Conservation (phyloP, 768 basidiomycete genomes). For the Suillus discolor region DNA sequence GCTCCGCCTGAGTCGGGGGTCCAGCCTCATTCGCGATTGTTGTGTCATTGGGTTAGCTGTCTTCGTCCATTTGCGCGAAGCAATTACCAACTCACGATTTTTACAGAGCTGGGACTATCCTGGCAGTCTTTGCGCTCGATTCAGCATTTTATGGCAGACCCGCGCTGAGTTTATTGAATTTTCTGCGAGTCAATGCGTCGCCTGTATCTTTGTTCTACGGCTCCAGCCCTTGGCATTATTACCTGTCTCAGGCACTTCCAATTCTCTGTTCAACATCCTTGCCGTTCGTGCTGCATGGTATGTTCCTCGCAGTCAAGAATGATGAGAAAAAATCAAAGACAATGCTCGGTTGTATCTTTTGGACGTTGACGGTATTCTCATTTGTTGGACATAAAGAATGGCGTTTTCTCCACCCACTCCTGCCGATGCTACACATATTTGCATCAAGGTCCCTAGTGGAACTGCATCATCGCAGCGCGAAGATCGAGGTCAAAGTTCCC, state of each 20-base stretch:
- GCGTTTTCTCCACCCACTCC: slow-evolving; percentile 91
- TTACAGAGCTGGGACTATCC: slow-evolving; percentile 21
- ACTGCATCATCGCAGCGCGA: slow-evolving; percentile 27
- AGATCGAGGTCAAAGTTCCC: slow-evolving; percentile 4
- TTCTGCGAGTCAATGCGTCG: slow-evolving; percentile 81
- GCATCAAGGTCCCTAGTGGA: slow-evolving; percentile 73
- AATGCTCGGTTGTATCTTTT: slow-evolving; percentile 54
- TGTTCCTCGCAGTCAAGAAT: slow-evolving; percentile 39
- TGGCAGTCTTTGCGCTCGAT: slow-evolving; percentile 55
- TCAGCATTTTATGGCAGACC: slow-evolving; percentile 66
- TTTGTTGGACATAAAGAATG: slow-evolving; percentile 93
- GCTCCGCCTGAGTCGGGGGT: slow-evolving; percentile 31
- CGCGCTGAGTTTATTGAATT: slow-evolving; percentile 80
- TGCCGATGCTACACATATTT: slow-evolving; percentile 82
- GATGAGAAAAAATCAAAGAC: slow-evolving; percentile 34
- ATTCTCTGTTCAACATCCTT: slow-evolving; percentile 73
- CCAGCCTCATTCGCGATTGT: slow-evolving; percentile 41
- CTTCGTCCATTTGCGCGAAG: not conserved
- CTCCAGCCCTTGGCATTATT: slow-evolving; percentile 83
- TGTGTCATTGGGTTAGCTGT: slow-evolving; percentile 47
- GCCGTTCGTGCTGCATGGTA: slow-evolving; percentile 72
- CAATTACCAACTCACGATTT: slow-evolving; percentile 9
- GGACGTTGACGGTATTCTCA: slow-evolving; percentile 75
- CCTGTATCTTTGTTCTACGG: slow-evolving; percentile 94
- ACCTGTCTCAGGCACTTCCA: slow-evolving; percentile 83